These are phyloP conservation scores for Camelina sativa DNA, from an alignment of 345 rosid species.

Conservation along the genomic window DNA sequence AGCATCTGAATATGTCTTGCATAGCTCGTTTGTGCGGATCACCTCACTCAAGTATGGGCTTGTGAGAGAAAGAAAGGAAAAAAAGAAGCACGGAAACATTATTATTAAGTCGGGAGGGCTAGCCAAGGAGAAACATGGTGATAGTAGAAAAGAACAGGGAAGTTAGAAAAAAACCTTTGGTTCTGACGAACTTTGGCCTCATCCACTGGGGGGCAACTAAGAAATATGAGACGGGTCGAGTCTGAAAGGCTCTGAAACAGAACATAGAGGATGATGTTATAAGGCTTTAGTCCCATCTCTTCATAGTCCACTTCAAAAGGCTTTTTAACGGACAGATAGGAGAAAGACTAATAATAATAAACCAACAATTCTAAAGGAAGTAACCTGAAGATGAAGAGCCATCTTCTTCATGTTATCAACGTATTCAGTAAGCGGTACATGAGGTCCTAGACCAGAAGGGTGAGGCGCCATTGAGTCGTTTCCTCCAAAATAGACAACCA, in stretches of 20 bases:
- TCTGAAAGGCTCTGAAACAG: constrained; percentile 74
- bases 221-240: constrained; percentile 64
- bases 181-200: constrained; percentile 66
- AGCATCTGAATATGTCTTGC: constrained; percentile 78
- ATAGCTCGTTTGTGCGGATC: constrained; percentile 84
- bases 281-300: not conserved
- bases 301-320: not conserved
- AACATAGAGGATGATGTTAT: constrained; percentile 14
- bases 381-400: constrained; percentile 77
- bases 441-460: constrained; percentile 91
- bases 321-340: not conserved
- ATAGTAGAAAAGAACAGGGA: constrained; percentile 13
- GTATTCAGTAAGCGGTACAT: constrained; percentile 80
- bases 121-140: not conserved
- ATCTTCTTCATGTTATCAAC: constrained; percentile 84
- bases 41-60: constrained; percentile 74
- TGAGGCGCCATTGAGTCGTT: constrained; percentile 98
- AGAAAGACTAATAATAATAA: not conserved
- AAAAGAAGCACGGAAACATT: not conserved
- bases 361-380: constrained; percentile 23
- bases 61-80: constrained; percentile 31
- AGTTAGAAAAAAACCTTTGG: constrained; percentile 55
- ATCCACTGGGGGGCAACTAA: constrained; percentile 87
- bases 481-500: constrained; percentile 95
- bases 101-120: not conserved